Base-by-base conservation (phyloP, 768 basidiomycete species). In the Sporobolomyces phaffii region DNA sequence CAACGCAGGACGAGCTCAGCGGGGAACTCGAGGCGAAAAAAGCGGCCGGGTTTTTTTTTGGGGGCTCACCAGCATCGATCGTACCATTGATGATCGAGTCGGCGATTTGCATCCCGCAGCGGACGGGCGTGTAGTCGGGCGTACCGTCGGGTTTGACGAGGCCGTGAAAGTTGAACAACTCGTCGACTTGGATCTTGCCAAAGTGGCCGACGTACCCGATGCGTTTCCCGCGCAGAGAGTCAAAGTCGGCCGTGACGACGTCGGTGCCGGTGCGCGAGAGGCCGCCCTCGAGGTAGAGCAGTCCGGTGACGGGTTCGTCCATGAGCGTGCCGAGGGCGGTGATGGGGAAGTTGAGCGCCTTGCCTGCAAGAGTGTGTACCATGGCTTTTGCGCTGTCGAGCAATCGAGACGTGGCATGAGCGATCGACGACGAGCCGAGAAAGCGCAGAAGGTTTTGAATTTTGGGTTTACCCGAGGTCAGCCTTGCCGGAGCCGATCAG, bases 221-320 rank as follows among this genome's bases (percentile, higher is more conserved):
- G 6, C 68, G 53, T 61, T 75, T 75, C 56, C 70, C 72, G 22
- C 64, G 61, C 50, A 75, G 70, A 18, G 60, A 58, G 20, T 15
- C 38, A 50, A 75, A 75, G 60, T 75, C 70, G 33, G 53, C 28
- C 14, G 64, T 65, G 57, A 72, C 45, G 33, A 60, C 68, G 1
- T 51, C 38, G 14, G 56, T 48, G 53, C 67, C 62, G 45, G 65
- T 60, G 49, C 73, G 71, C 33, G 60, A 36, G 33, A 69, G 65
- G 17, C 74, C 74, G 11, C 68, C 68, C 64, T 73, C 58, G 54
- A 75, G 72, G 65, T 75, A 75, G 51, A 73, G 45, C 38, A 73
- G 65, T 6, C 74, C 74, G 26, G 74, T 75, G 62, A 75, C 69
- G 38, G 74, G 74, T 44, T 73, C 73, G 53, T 73, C 73, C 61